Conservation (phyloP, 257 asterid genomes). For the Solanum dulcamara region DNA sequence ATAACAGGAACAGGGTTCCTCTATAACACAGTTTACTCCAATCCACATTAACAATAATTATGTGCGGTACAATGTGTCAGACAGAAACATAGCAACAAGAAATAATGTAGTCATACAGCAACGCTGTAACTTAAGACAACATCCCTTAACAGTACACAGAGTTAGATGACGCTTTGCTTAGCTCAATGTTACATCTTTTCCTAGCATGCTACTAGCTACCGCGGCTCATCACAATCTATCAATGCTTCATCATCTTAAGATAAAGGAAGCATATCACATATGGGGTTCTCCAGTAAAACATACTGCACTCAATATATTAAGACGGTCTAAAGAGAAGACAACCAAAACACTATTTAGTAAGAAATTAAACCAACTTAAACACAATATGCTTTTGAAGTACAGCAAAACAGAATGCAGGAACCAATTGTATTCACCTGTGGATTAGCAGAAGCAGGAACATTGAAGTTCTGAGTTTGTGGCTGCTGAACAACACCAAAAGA, state of each 20-base stretch:
- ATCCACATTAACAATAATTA: neutral
- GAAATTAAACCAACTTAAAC: neutral
- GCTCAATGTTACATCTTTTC: neutral
- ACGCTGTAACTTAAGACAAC: neutral
- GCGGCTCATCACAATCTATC: slow-evolving; percentile 7
- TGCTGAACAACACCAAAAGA: neutral
- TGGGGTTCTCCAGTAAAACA: neutral
- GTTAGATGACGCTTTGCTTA: neutral
- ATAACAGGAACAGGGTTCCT: neutral
- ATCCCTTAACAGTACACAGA: neutral
- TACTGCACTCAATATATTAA: neutral
- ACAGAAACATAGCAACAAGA: neutral
- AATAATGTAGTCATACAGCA: neutral
- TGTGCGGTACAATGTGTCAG: neutral
- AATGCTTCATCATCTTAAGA: neutral
- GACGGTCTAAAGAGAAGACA: neutral
- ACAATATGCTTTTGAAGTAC: slow-evolving; percentile 5
- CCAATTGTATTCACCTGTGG: slow-evolving; percentile 26
- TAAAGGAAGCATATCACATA: neutral
- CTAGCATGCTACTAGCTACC: neutral
- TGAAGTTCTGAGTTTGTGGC: neutral
- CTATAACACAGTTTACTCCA: neutral
- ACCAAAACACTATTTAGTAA: slow-evolving; percentile 1
- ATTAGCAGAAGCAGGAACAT: slow-evolving; percentile 16
- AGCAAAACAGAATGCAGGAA: neutral